Evolutionary conservation across 345 rosid genomes (phyloP).

Genomic region (Rubroshorea leprosula): DNA sequence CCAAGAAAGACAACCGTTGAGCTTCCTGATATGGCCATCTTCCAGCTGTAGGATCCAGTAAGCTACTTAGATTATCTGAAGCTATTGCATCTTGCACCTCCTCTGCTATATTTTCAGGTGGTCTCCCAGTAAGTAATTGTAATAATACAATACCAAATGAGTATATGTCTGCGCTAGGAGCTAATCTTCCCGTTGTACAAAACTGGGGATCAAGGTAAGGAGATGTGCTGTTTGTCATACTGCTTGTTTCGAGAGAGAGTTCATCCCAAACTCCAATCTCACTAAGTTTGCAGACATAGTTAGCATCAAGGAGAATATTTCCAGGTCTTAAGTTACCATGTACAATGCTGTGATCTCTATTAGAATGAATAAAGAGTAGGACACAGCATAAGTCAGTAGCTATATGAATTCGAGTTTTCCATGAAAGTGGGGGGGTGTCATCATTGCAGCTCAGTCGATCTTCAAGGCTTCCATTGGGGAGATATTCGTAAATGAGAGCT

Average conservation of each 20-base stretch:
- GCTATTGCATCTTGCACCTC: not conserved
- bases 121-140: slow-evolving; percentile 21
- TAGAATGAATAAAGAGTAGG: slow-evolving; percentile 25
- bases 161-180: slow-evolving; percentile 23
- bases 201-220: slow-evolving; percentile 23
- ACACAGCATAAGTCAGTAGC: slow-evolving; percentile 25
- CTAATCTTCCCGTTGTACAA: slow-evolving; percentile 8
- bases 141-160: slow-evolving; percentile 26
- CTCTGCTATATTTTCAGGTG: slow-evolving; percentile 7
- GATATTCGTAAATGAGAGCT: slow-evolving; percentile 26
- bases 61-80: slow-evolving; percentile 1
- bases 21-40: slow-evolving; percentile 26
- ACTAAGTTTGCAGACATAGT: slow-evolving; percentile 24
- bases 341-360: slow-evolving; percentile 14
- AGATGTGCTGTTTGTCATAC: too few relatives aligned
- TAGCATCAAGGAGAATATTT: slow-evolving; percentile 27
- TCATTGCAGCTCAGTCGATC: slow-evolving; percentile 25
- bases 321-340: slow-evolving; percentile 26
- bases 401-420: slow-evolving; percentile 27
- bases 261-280: slow-evolving; percentile 15
- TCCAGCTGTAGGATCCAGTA: slow-evolving; percentile 26
- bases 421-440: slow-evolving; percentile 24
- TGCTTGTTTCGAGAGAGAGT: not conserved
- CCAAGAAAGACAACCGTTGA: slow-evolving; percentile 16
- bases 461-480: slow-evolving; percentile 31